Evolutionary conservation across 768 basidiomycete species (phyloP).

Genomic region (Calocybe indica): DNA sequence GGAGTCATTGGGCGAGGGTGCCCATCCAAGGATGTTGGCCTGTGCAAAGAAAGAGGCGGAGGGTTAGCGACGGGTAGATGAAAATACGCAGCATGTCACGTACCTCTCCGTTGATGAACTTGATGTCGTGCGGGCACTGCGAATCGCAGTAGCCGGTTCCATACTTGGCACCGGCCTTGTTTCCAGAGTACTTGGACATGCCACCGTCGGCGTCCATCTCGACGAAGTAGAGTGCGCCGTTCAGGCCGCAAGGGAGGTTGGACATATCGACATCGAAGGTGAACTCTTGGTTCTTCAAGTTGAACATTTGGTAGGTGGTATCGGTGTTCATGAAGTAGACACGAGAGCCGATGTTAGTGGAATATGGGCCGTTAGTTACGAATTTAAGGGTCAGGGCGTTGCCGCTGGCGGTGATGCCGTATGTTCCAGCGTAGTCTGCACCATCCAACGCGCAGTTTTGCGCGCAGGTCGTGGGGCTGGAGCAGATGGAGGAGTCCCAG

Average conservation of each 20-base stretch:
- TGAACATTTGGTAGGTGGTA: conserved; percentile 37
- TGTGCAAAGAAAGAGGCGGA: conserved; percentile 9
- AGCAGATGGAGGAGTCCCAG: conserved; percentile 48
- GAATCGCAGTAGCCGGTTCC: conserved; percentile 32
- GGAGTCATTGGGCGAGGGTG: conserved; percentile 23
- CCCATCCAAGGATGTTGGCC: conserved; percentile 45
- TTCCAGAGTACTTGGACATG: conserved; percentile 36
- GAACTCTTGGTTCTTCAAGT: conserved; percentile 52
- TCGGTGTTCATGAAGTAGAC: conserved; percentile 47
- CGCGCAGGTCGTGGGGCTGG: conserved; percentile 42
- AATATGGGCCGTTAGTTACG: conserved; percentile 28
- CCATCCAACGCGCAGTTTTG: conserved; percentile 36
- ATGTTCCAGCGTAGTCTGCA: conserved; percentile 44
- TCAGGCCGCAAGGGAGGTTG: conserved; percentile 51
- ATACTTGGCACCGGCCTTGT: conserved; percentile 50
- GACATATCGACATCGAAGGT: conserved; percentile 58
- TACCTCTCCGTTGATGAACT: conserved; percentile 53
- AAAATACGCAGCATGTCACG: conserved; percentile 9
- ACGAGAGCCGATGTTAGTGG: conserved; percentile 35
- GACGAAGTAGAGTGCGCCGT: conserved; percentile 53
- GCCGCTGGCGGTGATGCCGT: conserved; percentile 45
- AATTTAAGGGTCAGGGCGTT: conserved; percentile 43
- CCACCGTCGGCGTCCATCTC: conserved; percentile 57
- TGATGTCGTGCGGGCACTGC: conserved; percentile 53
- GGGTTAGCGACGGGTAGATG: not conserved